phyloP scores from a whole-genome alignment of 805 yeast species.

The Candida lessepsii region DNA sequence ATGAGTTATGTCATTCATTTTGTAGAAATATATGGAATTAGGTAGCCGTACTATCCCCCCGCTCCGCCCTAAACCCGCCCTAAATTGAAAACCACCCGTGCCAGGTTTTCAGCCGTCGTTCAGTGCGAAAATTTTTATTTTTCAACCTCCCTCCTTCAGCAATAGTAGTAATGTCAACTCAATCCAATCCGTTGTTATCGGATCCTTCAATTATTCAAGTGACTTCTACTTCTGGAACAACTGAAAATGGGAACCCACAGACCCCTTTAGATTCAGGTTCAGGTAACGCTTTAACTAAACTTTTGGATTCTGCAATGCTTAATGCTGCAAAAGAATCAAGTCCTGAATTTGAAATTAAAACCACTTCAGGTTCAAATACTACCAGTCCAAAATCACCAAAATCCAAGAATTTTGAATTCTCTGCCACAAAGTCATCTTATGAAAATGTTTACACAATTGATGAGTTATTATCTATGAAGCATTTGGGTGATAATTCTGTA shows the following conservation, averaged over 20 bases:
- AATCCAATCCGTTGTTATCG: slow-evolving; percentile 22
- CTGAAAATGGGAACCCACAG: slow-evolving; percentile 15
- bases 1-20: slow-evolving; percentile 4
- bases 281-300: slow-evolving; percentile 34
- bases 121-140: slow-evolving; percentile 2
- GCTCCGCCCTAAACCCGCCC: no score
- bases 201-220: slow-evolving; percentile 33
- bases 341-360: slow-evolving; percentile 28
- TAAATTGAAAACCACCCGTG: no score
- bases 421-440: slow-evolving; percentile 17
- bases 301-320: slow-evolving; percentile 46
- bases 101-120: neutral
- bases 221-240: slow-evolving; percentile 21
- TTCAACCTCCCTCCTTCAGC: neutral
- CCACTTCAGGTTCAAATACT: slow-evolving; percentile 24
- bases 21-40: slow-evolving; percentile 1
- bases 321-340: slow-evolving; percentile 46
- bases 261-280: slow-evolving; percentile 3
- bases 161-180: slow-evolving; percentile 2
- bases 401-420: slow-evolving; percentile 9
- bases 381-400: slow-evolving; percentile 42
- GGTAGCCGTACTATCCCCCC: no score
- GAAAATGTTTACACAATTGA: slow-evolving; percentile 13
- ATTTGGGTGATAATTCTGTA: slow-evolving; percentile 6
- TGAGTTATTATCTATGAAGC: slow-evolving; percentile 8